phyloP scores from a whole-genome alignment of 2,329 filamentous ascomycete species.

The Colletotrichum gloeosporioides region DNA sequence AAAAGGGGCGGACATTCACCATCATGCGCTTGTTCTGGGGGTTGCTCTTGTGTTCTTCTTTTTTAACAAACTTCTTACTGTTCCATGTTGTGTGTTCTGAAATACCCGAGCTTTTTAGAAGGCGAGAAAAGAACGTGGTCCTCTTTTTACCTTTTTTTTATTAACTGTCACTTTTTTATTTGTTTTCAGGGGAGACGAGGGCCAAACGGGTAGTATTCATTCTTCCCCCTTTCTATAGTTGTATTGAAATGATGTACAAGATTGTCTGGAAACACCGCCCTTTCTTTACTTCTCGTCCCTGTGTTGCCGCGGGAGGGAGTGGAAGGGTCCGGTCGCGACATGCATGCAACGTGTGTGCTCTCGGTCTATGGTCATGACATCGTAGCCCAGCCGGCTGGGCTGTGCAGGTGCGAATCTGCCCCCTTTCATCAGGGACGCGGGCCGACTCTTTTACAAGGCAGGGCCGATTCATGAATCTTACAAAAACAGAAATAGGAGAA shows the following conservation, averaged over 20 bases:
- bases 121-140: slow-evolving; percentile 17
- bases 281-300: background rate
- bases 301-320: too few relatives aligned
- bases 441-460: background rate
- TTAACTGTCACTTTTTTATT: background rate
- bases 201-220: slow-evolving; percentile 6
- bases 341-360: background rate
- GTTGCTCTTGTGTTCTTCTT: background rate
- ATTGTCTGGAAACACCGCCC: background rate
- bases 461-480: background rate
- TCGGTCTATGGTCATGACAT: background rate
- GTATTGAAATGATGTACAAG: slow-evolving; percentile 22
- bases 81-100: slow-evolving; percentile 19
- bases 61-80: background rate
- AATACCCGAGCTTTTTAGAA: slow-evolving; percentile 23
- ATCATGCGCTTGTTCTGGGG: background rate
- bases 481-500: background rate
- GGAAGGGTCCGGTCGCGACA: background rate
- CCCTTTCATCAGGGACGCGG: background rate
- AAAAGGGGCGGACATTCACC: background rate
- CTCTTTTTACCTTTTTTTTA: slow-evolving; percentile 4
- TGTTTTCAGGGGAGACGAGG: background rate
- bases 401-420: background rate
- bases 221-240: slow-evolving; percentile 18
- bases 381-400: slow-evolving; percentile 4